phyloP scores from a whole-genome alignment of 2,329 filamentous ascomycete genomes.

The Acephala macrosclerotiorum region DNA sequence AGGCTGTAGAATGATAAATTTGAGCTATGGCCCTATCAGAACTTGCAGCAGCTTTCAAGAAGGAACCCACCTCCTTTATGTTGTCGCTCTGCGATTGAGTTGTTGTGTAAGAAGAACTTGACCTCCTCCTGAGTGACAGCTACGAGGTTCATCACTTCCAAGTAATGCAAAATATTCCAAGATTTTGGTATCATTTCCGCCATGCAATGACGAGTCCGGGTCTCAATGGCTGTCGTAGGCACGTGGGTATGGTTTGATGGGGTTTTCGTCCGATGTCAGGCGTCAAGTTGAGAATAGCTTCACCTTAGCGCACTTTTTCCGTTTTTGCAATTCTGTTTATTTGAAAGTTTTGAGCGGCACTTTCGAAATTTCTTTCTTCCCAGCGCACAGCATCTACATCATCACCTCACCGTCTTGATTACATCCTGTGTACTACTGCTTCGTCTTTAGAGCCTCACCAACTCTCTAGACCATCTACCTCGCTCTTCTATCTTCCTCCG shows the following conservation, averaged over 20 bases:
- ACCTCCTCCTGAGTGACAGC: no score
- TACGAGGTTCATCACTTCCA: no score
- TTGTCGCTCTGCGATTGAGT: no score
- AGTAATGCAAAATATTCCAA: no score
- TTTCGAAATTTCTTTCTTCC: neutral
- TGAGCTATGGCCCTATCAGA: no score
- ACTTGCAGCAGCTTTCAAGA: no score
- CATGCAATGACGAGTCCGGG: neutral
- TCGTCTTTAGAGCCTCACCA: neutral
- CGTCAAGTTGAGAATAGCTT: neutral
- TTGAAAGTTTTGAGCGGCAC: neutral
- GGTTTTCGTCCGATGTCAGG: neutral
- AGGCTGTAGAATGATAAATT: no score
- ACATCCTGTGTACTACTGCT: constrained; percentile 1
- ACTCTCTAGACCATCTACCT: neutral
- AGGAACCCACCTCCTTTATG: no score
- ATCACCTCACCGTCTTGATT: neutral
- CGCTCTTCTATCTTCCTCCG: neutral
- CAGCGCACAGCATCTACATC: constrained; percentile 1
- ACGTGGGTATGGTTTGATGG: neutral
- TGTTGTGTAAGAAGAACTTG: no score
- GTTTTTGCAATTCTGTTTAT: neutral
- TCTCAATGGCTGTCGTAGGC: neutral
- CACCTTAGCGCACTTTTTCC: neutral
- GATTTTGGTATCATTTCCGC: no score